Evolutionary conservation across 805 yeast species (phyloP).

Genomic region (Blastobotrys muscicola): DNA sequence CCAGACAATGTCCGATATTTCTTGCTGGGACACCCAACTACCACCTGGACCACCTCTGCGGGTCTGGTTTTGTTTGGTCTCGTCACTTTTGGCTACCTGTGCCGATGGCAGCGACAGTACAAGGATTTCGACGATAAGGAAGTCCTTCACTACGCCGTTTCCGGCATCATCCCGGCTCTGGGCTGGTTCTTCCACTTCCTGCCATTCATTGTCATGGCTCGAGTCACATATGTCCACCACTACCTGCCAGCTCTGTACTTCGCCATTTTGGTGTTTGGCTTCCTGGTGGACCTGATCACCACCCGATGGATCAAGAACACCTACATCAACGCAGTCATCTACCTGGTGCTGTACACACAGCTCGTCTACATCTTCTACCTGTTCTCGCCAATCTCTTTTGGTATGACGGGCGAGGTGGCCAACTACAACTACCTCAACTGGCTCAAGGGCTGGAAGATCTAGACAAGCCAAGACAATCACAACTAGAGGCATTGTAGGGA

Average conservation of each 20-base stretch:
- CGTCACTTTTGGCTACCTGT: conserved; percentile 29
- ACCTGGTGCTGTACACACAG: conserved; percentile 36
- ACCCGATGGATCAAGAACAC: conserved; percentile 21
- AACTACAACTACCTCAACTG: conserved; percentile 45
- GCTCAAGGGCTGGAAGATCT: conserved; percentile 48
- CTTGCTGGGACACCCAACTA: conserved; percentile 56
- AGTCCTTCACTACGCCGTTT: conserved; percentile 39
- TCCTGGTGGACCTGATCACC: conserved; percentile 43
- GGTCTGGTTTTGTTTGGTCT: conserved; percentile 38
- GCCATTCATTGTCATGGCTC: conserved; percentile 88
- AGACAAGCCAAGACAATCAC: not conserved
- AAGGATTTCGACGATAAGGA: conserved; percentile 35
- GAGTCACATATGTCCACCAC: conserved; percentile 95
- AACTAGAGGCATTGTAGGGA: not conserved
- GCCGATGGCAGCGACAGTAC: conserved; percentile 65
- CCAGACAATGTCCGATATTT: conserved; percentile 46
- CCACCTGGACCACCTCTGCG: conserved; percentile 52
- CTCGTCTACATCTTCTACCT: conserved; percentile 51
- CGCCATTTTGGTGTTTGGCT: conserved; percentile 72
- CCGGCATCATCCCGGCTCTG: conserved; percentile 75
- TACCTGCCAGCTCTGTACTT: conserved; percentile 92
- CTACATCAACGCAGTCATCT: conserved; percentile 28
- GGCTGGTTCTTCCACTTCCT: conserved; percentile 86
- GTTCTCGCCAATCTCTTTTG: conserved; percentile 65
- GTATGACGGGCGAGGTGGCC: conserved; percentile 54